These are phyloP conservation scores for Hanseniaspora nectarophila DNA, from an alignment of 805 yeast species.

Conservation along the genomic window DNA sequence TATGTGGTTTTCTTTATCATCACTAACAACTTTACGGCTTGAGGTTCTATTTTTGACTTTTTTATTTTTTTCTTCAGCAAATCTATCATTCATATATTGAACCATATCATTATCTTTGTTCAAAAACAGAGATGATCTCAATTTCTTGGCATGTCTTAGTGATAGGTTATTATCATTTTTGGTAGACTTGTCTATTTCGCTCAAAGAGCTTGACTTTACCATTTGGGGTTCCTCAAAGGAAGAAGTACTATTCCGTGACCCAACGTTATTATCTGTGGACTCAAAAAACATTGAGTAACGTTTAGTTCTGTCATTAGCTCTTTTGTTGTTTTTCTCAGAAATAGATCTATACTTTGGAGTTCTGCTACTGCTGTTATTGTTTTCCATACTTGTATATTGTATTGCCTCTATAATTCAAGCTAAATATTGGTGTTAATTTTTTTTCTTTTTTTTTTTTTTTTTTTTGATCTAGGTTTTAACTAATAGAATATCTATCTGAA, in stretches of 20 bases:
- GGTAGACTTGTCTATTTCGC: neutral
- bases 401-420: neutral
- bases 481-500: too few species aligned
- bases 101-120: conserved; percentile 18
- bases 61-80: neutral
- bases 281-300: conserved; percentile 14
- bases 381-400: neutral
- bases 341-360: neutral
- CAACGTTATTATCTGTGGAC: neutral
- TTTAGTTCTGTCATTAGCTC: conserved; percentile 1
- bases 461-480: too few species aligned
- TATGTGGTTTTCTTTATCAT: neutral
- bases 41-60: neutral
- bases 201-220: conserved; percentile 5
- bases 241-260: neutral
- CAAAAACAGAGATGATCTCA: conserved; percentile 27
- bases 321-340: neutral
- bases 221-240: neutral
- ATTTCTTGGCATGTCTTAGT: conserved; percentile 27
- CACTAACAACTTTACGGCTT: neutral
- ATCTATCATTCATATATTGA: neutral
- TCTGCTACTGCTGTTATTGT: neutral
- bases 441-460: too few species aligned
- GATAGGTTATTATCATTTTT: conserved; percentile 17
- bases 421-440: too few species aligned